Evolutionary conservation across 257 asterid species (phyloP).

Genomic region (Solanum piurae): DNA sequence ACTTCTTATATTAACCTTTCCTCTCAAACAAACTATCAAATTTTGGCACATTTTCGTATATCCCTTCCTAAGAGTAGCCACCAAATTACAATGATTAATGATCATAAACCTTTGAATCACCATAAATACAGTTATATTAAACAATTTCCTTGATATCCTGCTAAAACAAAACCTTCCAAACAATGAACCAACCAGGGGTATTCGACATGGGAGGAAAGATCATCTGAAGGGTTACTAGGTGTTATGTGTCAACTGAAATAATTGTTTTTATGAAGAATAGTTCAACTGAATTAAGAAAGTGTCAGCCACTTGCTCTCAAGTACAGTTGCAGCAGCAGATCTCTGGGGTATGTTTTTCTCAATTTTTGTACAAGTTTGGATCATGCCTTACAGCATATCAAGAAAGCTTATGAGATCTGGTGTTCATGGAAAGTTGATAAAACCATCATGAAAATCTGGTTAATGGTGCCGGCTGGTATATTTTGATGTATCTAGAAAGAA

Average conservation of each 20-base stretch:
- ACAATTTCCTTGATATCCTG: neutral
- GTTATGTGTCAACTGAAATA: neutral
- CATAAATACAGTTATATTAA: neutral
- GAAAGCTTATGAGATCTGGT: neutral
- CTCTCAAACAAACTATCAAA: neutral
- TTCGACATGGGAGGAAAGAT: neutral
- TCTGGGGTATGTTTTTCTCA: neutral
- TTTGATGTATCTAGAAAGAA: neutral
- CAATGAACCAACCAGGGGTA: neutral
- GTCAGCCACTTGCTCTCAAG: neutral
- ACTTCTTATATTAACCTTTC: neutral
- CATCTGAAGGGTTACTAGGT: neutral
- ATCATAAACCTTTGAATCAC: neutral
- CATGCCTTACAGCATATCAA: neutral
- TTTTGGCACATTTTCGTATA: neutral
- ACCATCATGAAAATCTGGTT: neutral
- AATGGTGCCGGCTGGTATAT: neutral
- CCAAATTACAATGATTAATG: neutral
- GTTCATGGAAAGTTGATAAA: neutral
- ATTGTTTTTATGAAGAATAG: no score
- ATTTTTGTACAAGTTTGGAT: neutral
- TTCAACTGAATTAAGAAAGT: neutral
- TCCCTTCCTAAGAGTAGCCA: neutral
- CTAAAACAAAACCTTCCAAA: neutral
- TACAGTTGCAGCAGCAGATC: neutral